A percentile compares a stretch with the other conserved stretches of the same genome.
Conservation (phyloP, 139 green algal species). For the Trebouxia sp. region DNA sequence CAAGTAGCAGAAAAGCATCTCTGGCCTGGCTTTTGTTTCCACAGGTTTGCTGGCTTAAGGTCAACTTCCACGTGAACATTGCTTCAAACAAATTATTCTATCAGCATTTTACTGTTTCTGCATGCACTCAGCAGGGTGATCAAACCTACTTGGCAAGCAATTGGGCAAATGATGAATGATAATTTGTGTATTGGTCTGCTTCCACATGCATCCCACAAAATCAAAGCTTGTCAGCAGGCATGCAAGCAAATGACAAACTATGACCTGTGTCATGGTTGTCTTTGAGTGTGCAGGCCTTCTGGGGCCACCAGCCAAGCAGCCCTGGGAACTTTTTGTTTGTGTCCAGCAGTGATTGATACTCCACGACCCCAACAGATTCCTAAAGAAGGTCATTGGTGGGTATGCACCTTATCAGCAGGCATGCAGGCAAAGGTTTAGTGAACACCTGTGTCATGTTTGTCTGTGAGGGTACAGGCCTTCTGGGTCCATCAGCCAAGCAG, state of each 20-base stretch:
- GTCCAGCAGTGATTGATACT: conserved; percentile 92
- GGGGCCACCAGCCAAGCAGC: conserved; percentile 65
- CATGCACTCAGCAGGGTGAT: background rate
- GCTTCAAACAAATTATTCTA: too few relatives aligned
- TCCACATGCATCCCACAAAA: background rate
- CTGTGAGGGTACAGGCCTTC: conserved; percentile 75
- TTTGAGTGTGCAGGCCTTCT: conserved; percentile 74
- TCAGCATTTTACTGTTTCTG: background rate
- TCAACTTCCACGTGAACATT: too few relatives aligned
- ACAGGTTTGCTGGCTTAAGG: too few relatives aligned
- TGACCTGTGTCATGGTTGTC: conserved; percentile 60
- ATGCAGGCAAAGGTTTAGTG: conserved; percentile 17
- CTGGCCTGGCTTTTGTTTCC: too few relatives aligned
- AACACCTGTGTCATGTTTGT: conserved; percentile 58
- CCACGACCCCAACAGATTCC: conserved; percentile 79
- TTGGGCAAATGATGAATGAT: background rate
- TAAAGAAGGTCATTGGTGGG: conserved; percentile 87
- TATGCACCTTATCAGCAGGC: too few relatives aligned
- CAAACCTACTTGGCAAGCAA: background rate
- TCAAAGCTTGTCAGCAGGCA: background rate
- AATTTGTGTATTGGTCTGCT: background rate
- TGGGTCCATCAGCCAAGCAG: conserved; percentile 65
- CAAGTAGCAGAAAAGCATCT: too few relatives aligned
- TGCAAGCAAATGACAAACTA: conserved; percentile 15
- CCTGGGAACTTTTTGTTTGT: conserved; percentile 61